Evolutionary conservation across 2,329 filamentous ascomycete species (phyloP), one percentile per base, ranked within the genome.

Genomic region (Aspergillus cejpii): DNA sequence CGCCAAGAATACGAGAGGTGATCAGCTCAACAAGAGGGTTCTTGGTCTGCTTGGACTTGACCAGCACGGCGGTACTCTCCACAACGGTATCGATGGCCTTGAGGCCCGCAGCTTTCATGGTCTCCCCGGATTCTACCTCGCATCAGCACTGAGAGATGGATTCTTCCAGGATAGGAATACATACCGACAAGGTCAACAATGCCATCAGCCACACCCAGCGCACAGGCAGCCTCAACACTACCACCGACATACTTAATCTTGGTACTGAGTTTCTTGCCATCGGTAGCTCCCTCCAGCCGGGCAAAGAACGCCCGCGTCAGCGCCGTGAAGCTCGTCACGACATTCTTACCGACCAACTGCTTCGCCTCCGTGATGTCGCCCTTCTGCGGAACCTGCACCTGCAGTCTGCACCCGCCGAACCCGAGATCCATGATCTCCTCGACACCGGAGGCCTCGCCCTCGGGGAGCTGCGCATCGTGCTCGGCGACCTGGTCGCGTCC

Each of bases 181-280:
- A 65, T 70, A 92, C 88, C 89, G 63, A 98, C 92, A 46, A 98
- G 81, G 72, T 98, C 92, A 37, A 98, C 89, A 65, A 98, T 96
- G 40, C 91, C 92, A 65, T 97, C 91, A 34, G 92, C 92, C 21
- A 97, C 90, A 42, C 92, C 92, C 43, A 98, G 74, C 15, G 92
- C 91, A 64, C 92, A 98, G 29, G 92, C 91, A 41, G 92, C 91
- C 72, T 98, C 92, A 26, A 98, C 92, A 75, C 91, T 97, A 12
- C 92, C 92, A 53, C 91, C 92, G 49, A 97, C 79, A 68, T 92
- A 94, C 61, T 95, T 87, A 59, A 98, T 89, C 62, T 88, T 89
- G 7, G 92, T 97, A 59, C 77, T 80, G 56, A 94, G 46, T 59
- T 65, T 57, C 21, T 55, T 44, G 45, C 52, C 54, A 3, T 59